Evolutionary conservation across 192 early-diverging fungal species (phyloP).

Genomic region (Gamsiella multidivaricata): DNA sequence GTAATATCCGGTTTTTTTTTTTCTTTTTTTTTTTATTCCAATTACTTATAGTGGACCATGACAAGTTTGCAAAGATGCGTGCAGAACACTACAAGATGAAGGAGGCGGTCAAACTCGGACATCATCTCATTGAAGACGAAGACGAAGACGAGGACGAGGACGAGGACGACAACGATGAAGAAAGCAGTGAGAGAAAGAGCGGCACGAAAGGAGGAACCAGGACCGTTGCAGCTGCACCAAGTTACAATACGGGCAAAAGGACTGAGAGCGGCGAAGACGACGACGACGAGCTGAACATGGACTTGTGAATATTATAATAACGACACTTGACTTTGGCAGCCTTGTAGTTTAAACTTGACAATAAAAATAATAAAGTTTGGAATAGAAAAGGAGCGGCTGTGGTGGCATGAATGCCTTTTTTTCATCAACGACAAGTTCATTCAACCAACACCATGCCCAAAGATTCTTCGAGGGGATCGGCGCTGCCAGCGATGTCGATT

Average conservation of each 20-base stretch:
- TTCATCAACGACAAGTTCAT: too few relatives aligned
- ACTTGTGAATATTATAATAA: too few relatives aligned
- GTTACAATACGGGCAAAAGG: neutral
- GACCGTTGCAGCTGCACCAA: constrained; percentile 12
- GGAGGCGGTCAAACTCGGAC: constrained; percentile 67
- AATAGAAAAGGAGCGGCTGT: too few relatives aligned
- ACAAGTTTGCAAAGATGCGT: constrained; percentile 81
- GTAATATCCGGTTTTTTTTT: too few relatives aligned
- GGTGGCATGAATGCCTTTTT: too few relatives aligned
- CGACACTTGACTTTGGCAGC: too few relatives aligned
- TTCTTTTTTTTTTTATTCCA: neutral
- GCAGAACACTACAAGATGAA: constrained; percentile 93
- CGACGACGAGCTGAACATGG: constrained; percentile 23
- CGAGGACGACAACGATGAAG: constrained; percentile 44
- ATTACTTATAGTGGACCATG: constrained; percentile 61
- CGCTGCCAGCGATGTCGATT: constrained; percentile 30
- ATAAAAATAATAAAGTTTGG: too few relatives aligned
- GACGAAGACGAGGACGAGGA: constrained; percentile 62
- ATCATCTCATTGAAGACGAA: constrained; percentile 63
- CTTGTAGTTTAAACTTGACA: too few relatives aligned
- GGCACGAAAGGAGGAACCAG: constrained; percentile 3
- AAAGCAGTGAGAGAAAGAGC: neutral
- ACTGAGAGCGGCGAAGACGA: constrained; percentile 12
- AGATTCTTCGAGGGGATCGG: neutral
- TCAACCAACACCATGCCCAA: neutral